Evolutionary conservation across 129 eudicot genomes (phyloP).

Genomic region (Ambrosia trifida): DNA sequence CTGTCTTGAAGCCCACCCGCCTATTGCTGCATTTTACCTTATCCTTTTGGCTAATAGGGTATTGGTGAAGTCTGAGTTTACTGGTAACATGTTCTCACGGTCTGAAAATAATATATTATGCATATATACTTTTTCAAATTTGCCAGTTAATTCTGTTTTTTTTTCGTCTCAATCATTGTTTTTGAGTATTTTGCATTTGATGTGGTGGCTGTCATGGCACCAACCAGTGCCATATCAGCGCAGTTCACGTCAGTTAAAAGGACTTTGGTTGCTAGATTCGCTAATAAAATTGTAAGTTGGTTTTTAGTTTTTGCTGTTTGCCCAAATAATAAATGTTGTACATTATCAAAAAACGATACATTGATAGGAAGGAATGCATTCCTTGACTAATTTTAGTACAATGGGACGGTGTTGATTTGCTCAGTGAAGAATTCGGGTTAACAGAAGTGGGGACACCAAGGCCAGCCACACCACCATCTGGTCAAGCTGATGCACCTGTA

Average conservation of each 20-base stretch:
- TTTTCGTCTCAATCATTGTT: background rate
- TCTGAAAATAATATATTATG: too few relatives aligned
- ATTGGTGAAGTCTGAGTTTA: too few relatives aligned
- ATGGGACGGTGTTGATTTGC: conserved; percentile 58
- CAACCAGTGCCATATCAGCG: background rate
- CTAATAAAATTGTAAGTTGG: background rate
- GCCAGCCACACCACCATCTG: conserved; percentile 54
- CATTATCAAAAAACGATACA: background rate
- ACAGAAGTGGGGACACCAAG: conserved; percentile 52
- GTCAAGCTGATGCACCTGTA: conserved; percentile 27
- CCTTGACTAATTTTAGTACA: conserved; percentile 42
- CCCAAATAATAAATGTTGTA: background rate
- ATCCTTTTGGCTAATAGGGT: too few relatives aligned
- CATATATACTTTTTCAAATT: too few relatives aligned
- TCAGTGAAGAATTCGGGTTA: conserved; percentile 59
- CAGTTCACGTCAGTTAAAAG: background rate
- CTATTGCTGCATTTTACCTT: too few relatives aligned
- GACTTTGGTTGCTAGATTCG: background rate
- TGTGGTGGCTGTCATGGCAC: background rate
- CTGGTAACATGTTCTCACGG: too few relatives aligned
- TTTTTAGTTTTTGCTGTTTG: background rate
- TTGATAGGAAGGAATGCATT: conserved; percentile 1
- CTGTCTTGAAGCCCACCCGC: too few relatives aligned
- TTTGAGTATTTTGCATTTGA: background rate
- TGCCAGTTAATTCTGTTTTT: too few relatives aligned